Conservation (phyloP, 75 land plant species). For the Isoetes taiwanensis region DNA sequence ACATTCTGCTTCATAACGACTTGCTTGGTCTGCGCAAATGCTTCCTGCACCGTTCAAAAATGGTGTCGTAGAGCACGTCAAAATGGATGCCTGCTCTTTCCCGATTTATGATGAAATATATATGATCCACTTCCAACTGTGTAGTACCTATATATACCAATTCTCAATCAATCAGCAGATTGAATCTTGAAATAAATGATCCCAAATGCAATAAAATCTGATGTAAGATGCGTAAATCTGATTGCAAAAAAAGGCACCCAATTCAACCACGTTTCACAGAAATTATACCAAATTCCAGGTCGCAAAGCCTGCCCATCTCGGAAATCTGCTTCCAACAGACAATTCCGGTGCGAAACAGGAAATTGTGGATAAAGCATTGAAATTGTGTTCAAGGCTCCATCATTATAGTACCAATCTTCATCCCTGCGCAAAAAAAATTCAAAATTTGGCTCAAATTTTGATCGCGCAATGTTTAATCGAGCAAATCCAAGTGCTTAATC, state of each 20-base stretch:
- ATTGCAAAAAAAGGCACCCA: neutral
- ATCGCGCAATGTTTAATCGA: too few species aligned
- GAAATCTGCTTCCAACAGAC: slow-evolving; percentile 33
- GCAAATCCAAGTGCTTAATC: too few species aligned
- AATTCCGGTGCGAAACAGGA: slow-evolving; percentile 61
- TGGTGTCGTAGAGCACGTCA: slow-evolving; percentile 72
- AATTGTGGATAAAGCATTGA: slow-evolving; percentile 84
- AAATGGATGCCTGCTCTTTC: slow-evolving; percentile 97
- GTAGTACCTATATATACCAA: slow-evolving; percentile 56
- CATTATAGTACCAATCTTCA: slow-evolving; percentile 97
- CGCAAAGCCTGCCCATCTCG: slow-evolving; percentile 49
- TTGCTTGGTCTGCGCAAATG: slow-evolving; percentile 51
- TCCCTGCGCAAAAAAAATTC: too few species aligned
- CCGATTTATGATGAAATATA: slow-evolving; percentile 62
- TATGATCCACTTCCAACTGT: slow-evolving; percentile 89
- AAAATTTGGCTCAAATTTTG: too few species aligned
- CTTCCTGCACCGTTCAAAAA: slow-evolving; percentile 78
- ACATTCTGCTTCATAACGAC: too few species aligned
- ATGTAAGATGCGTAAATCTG: too few species aligned
- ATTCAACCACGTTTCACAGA: neutral
- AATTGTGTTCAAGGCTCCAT: slow-evolving; percentile 91
- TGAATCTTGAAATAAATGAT: too few species aligned
- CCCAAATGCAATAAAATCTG: too few species aligned
- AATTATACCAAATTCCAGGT: slow-evolving; percentile 78
- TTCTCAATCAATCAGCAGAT: too few species aligned